A percentile compares a stretch with the other conserved stretches of the same genome.
These are phyloP conservation scores for Cicer judaicum DNA, from an alignment of 306 rosid genomes.

Conservation along the genomic window DNA sequence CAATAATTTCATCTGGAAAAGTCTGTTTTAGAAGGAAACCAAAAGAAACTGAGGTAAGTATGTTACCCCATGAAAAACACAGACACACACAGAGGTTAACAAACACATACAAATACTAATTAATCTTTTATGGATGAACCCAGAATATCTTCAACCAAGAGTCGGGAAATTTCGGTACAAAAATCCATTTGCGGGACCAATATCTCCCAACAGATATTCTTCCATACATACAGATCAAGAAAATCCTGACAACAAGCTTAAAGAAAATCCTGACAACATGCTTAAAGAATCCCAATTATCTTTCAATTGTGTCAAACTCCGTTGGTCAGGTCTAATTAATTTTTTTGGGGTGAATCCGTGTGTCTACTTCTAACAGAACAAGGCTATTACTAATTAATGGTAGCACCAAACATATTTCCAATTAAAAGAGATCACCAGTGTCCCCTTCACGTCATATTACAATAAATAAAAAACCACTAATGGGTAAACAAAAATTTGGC, in stretches of 20 bases:
- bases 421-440: neutral
- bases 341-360: neutral
- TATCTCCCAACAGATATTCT: neutral
- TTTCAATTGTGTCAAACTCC: neutral
- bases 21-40: slow-evolving; percentile 52
- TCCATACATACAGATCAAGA: neutral
- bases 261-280: neutral
- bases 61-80: slow-evolving; percentile 7
- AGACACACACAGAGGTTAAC: neutral
- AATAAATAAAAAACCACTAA: neutral
- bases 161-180: neutral
- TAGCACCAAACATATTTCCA: neutral
- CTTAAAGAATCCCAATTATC: neutral
- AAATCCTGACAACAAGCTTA: neutral
- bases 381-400: too few relatives aligned
- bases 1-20: slow-evolving; percentile 85
- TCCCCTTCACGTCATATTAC: neutral
- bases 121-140: too few relatives aligned
- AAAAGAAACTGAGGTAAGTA: slow-evolving; percentile 34
- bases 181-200: neutral
- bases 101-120: neutral
- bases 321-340: neutral
- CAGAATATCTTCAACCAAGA: neutral
- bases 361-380: too few relatives aligned
- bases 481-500: too few relatives aligned